Base-by-base conservation (phyloP, 2,329 filamentous ascomycete genomes). In the Graphilbum sp. region DNA sequence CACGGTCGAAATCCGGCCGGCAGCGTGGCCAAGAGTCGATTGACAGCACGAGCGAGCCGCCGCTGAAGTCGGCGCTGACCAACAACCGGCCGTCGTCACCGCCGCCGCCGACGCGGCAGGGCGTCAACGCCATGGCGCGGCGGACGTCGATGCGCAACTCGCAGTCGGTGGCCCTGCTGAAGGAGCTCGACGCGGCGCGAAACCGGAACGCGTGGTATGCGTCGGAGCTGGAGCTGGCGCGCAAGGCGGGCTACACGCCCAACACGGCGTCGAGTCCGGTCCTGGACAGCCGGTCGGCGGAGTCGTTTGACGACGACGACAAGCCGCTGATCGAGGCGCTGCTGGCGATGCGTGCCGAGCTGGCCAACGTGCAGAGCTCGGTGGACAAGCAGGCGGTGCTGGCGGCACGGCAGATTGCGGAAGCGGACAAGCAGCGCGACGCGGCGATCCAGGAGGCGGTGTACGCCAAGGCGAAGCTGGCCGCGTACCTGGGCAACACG, bases 151-250 rank as follows among this genome's bases (percentile, higher is more conserved):
- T 69, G 46, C 55, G 70, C 54, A 69, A 75, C 51, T 66, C 72
- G 8, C 75, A 79, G 47, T 79, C 79, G 1, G 79, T 83, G 45
- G 76, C 81, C 0, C 57, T 95, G 12, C 66, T 84, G 13, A 88
- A 90, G 53, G 90, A 98, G 53, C 66, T 98, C 2, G 88, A 98
- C 53, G 68, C 75, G 9, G 71, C 79, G 4, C 83, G 84, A 50
- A 90, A 80, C 51, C 75, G 82, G 37, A 96, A 94, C 58, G 88
- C 88, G 0, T 98, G 90, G 90, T 95, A 93, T 56, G 85, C 86
- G 8, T 95, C 88, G 0, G 90, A 98, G 58, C 66, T 98, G 34
- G 85, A 93, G 41, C 64, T 98, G 45, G 92, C 90, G 7, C 76
- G 82, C 36, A 94, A 94, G 58, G 75, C 84, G 31, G 90, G 90